Percentiles rank a stretch among this genome's conserved stretches.
Evolutionary conservation across 2,329 filamentous ascomycete species (phyloP).

Genomic region (Claviceps sorghi): DNA sequence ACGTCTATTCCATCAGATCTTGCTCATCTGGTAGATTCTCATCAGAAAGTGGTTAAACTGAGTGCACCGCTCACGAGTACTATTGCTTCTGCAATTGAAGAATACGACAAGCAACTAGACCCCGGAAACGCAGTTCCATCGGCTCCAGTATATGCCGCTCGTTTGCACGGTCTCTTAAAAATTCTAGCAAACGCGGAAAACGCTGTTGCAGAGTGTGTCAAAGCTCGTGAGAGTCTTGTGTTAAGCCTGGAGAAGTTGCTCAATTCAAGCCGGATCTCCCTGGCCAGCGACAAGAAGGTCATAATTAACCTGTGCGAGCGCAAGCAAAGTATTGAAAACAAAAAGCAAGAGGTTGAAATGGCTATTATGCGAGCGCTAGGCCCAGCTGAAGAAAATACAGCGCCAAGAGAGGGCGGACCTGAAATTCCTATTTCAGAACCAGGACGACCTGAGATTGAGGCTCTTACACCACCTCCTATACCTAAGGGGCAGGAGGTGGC

Average conservation of each 20-base stretch:
- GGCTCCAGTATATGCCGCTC: conserved; percentile 80
- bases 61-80: conserved; percentile 52
- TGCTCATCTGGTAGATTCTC: conserved; percentile 55
- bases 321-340: conserved; percentile 58
- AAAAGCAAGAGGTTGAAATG: conserved; percentile 80
- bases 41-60: conserved; percentile 61
- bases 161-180: conserved; percentile 79
- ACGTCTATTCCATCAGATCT: conserved; percentile 60
- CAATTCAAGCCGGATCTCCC: conserved; percentile 52
- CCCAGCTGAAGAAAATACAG: conserved; percentile 37
- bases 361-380: conserved; percentile 76
- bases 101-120: conserved; percentile 74
- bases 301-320: conserved; percentile 50
- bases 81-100: conserved; percentile 56
- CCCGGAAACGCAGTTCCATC: conserved; percentile 54
- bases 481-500: conserved; percentile 21
- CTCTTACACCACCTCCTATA: conserved; percentile 64
- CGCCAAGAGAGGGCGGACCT: conserved; percentile 32
- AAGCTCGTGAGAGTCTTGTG: conserved; percentile 65
- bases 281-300: conserved; percentile 55
- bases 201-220: conserved; percentile 78
- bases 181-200: conserved; percentile 76
- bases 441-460: conserved; percentile 69
- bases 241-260: conserved; percentile 71
- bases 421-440: conserved; percentile 40